Evolutionary conservation across 805 yeast genomes (phyloP).

Genomic region (Metschnikowia kofuensis): DNA sequence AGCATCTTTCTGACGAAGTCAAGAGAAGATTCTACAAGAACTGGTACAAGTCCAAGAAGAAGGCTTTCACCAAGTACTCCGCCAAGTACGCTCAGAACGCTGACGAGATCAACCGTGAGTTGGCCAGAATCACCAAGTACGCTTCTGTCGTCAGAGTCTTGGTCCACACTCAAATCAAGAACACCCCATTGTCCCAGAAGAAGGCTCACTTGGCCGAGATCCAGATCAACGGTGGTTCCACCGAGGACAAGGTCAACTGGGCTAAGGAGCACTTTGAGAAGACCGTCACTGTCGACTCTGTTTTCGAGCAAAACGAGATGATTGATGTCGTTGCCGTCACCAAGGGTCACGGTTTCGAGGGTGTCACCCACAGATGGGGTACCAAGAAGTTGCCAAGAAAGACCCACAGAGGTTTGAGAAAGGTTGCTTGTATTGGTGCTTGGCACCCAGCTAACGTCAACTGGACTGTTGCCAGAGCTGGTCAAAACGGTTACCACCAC

Average conservation of each 20-base stretch:
- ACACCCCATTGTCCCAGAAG: constrained; percentile 99
- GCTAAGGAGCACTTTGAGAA: constrained; percentile 99
- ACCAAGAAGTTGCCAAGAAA: constrained; percentile 99
- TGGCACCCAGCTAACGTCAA: constrained; percentile 99
- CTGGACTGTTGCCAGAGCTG: constrained; percentile 99
- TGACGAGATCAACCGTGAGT: constrained; percentile 87
- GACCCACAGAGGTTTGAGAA: constrained; percentile 99
- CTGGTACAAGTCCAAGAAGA: constrained; percentile 99
- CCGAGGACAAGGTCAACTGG: constrained; percentile 97
- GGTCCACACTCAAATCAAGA: constrained; percentile 99
- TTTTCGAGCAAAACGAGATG: constrained; percentile 98
- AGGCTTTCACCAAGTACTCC: constrained; percentile 99
- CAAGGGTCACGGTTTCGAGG: constrained; percentile 99
- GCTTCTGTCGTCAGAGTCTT: constrained; percentile 97
- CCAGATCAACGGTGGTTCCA: constrained; percentile 99
- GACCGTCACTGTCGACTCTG: constrained; percentile 93
- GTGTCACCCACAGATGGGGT: constrained; percentile 99
- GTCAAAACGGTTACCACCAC: constrained; percentile 99
- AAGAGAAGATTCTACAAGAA: constrained; percentile 99
- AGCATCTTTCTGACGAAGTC: constrained; percentile 98
- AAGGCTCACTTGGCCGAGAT: constrained; percentile 99
- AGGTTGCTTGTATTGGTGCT: constrained; percentile 99
- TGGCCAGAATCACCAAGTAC: constrained; percentile 98
- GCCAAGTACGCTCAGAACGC: constrained; percentile 94
- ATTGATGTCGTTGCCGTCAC: constrained; percentile 98